Conservation (phyloP, 345 rosid species). For the Conringia planisiliqua region DNA sequence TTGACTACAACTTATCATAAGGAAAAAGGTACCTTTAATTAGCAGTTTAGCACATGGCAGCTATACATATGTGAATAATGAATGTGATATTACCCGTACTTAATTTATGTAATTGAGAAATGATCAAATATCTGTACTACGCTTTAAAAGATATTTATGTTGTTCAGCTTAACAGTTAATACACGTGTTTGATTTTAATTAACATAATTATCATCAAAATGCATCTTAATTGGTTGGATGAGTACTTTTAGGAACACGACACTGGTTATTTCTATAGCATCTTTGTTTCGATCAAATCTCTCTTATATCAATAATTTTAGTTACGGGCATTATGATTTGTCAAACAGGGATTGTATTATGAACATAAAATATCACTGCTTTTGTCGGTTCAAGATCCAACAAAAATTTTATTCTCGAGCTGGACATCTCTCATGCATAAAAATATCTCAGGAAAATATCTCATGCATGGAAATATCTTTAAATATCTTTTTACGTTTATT, state of each 20-base stretch:
- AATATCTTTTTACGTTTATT: constrained; percentile 24
- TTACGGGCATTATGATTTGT: constrained; percentile 6
- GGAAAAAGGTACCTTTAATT: background rate
- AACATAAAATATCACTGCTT: background rate
- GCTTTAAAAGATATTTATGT: background rate
- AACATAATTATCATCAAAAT: background rate
- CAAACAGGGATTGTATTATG: background rate
- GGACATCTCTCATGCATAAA: background rate
- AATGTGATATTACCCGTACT: too few relatives aligned
- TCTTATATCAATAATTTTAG: background rate
- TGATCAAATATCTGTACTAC: constrained; percentile 8
- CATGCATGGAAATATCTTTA: constrained; percentile 23
- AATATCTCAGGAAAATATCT: constrained; percentile 24
- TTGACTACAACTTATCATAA: background rate
- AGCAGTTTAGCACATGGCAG: background rate
- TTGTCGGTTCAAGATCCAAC: constrained; percentile 24
- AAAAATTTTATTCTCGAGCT: constrained; percentile 10
- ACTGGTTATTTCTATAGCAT: background rate
- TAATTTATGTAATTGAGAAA: background rate
- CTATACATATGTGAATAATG: background rate
- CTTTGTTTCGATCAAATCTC: constrained; percentile 3
- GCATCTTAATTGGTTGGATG: constrained; percentile 18
- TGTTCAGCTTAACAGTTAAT: background rate
- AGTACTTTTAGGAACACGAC: constrained; percentile 14
- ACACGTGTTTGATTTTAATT: constrained; percentile 12